These are phyloP conservation scores for Cephaloascus albidus DNA, from an alignment of 805 yeast genomes.

Conservation along the genomic window DNA sequence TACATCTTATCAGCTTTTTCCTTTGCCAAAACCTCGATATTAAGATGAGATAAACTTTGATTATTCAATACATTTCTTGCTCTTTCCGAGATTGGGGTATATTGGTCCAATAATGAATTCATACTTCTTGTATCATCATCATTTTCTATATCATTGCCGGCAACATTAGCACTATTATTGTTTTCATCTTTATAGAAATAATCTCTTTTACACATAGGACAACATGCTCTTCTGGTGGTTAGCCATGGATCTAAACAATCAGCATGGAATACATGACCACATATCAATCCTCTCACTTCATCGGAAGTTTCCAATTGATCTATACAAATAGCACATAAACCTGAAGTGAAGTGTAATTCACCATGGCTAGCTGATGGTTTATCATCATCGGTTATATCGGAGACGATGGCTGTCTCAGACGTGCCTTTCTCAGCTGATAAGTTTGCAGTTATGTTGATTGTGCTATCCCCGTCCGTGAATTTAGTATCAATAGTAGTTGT, in stretches of 20 bases:
- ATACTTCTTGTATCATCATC: conserved; percentile 12
- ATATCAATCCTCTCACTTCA: conserved; percentile 59
- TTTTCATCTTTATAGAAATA: conserved; percentile 33
- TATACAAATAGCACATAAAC: conserved; percentile 72
- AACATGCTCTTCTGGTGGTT: conserved; percentile 62
- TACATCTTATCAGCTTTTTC: conserved; percentile 23
- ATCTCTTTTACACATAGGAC: conserved; percentile 77
- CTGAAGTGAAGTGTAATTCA: conserved; percentile 48
- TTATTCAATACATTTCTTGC: conserved; percentile 31
- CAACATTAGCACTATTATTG: conserved; percentile 4
- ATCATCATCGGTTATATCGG: background rate
- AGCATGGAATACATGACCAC: conserved; percentile 79
- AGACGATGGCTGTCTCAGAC: background rate
- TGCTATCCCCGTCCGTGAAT: background rate
- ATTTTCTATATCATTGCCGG: conserved; percentile 8
- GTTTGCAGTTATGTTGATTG: background rate
- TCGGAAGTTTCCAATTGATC: conserved; percentile 57
- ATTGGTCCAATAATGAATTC: conserved; percentile 28
- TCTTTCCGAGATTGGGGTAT: conserved; percentile 29
- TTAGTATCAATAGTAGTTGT: background rate
- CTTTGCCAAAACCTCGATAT: conserved; percentile 36
- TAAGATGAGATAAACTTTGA: conserved; percentile 17
- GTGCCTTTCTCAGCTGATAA: background rate
- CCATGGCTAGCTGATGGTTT: background rate
- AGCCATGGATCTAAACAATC: conserved; percentile 81